Percentiles rank a stretch among this genome's conserved stretches.
Conservation (phyloP, 495 filamentous ascomycete species). For the Hyaloscypha hepaticicola region DNA sequence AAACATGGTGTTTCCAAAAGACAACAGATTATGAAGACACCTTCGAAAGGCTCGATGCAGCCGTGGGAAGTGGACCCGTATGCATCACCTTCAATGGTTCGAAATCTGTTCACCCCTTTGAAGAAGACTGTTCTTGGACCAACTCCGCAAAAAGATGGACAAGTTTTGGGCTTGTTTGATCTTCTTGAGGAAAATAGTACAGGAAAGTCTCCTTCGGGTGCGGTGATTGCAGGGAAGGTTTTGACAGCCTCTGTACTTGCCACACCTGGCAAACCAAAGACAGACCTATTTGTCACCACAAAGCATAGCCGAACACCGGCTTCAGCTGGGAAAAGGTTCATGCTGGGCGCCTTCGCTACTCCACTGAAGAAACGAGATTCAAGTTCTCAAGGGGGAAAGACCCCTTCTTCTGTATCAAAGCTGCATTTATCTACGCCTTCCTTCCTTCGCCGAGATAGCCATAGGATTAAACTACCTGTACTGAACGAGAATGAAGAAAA, state of each 20-base stretch:
- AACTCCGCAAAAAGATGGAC: slow-evolving; percentile 88
- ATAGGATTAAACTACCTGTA: slow-evolving; percentile 35
- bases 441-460: slow-evolving; percentile 63
- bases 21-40: slow-evolving; percentile 25
- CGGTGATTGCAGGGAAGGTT: background rate
- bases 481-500: slow-evolving; percentile 49
- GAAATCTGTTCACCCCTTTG: slow-evolving; percentile 59
- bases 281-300: slow-evolving; percentile 13
- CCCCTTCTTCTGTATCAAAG: slow-evolving; percentile 50
- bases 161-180: slow-evolving; percentile 88
- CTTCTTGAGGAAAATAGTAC: slow-evolving; percentile 59
- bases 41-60: slow-evolving; percentile 39
- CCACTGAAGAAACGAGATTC: slow-evolving; percentile 46
- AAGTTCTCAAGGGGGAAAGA: slow-evolving; percentile 37
- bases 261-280: slow-evolving; percentile 26
- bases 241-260: slow-evolving; percentile 4
- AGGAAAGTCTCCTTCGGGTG: slow-evolving; percentile 17
- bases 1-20: slow-evolving; percentile 18
- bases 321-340: slow-evolving; percentile 59
- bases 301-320: slow-evolving; percentile 53
- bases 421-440: slow-evolving; percentile 64
- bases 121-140: slow-evolving; percentile 64
- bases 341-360: slow-evolving; percentile 65
- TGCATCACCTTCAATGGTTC: slow-evolving; percentile 56
- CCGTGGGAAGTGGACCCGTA: slow-evolving; percentile 48